Base-by-base conservation (phyloP, 495 filamentous ascomycete species). In the Monascus purpureus region DNA sequence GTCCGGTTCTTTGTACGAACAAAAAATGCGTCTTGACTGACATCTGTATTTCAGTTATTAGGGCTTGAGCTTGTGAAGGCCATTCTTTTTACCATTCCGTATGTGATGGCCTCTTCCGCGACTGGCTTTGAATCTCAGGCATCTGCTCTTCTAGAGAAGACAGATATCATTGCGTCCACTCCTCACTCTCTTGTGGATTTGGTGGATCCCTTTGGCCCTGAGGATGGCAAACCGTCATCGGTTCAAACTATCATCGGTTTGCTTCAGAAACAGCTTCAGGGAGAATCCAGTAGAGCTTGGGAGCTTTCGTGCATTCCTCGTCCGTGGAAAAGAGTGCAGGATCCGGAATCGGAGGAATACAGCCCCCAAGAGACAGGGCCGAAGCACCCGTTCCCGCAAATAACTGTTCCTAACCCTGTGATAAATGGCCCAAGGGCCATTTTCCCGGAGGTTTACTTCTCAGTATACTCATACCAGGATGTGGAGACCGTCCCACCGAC, bases 21-120 rank as follows among this genome's bases (percentile, higher is more conserved):
- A 19, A 23, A 19, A 16, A 13, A 14, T 6, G 30, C 5, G 14
- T 24, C 33, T 50, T 61, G 37, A 62, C 39, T 18, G 4, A 8
- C n/a, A 29, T 14, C 27, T 11, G 28, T 20, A 14, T 14, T 31
- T 28, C 31, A 68, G 65, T 51, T 68, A 24, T 48, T 70, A 37
- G 82, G 85, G 2, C 65, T 99, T 19, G 90, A 96, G 57, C 69
- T 99, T 27, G 83, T 93, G 48, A 95, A 95, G 55, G 82, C 95
- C 41, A 92, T 95, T 35, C 70, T 95, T 24, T 72, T 93, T 25
- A 90, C 85, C 0, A 78, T 96, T 36, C 88, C 90, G 4, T 99
- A 95, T 53, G 65, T 88, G 23, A 75, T 95, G 64, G 72, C 77
- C 25, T 76, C 82, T 2, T 71, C 78, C 8, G 70, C 65, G 4